Conservation (phyloP, 2,329 filamentous ascomycete species). For the Fusarium buharicum region DNA sequence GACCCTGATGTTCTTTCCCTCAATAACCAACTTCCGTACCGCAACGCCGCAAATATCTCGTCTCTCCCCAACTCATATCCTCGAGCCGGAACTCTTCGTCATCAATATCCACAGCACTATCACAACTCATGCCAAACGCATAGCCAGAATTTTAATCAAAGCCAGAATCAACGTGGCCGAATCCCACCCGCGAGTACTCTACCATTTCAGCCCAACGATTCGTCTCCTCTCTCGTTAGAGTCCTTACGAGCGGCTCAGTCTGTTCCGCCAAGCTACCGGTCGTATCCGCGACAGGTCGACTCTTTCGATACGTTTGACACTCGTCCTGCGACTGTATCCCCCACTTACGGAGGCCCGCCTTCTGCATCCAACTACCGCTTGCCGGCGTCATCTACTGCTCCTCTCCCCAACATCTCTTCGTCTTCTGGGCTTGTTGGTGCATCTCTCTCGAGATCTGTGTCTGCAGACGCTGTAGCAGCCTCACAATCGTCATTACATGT, state of each 20-base stretch:
- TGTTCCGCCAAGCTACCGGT: slow-evolving; percentile 23
- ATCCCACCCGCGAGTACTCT: slow-evolving; percentile 43
- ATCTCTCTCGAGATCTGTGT: slow-evolving; percentile 46
- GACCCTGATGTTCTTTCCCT: slow-evolving; percentile 39
- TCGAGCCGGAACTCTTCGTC: slow-evolving; percentile 34
- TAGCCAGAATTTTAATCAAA: slow-evolving; percentile 32
- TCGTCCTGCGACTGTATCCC: slow-evolving; percentile 32
- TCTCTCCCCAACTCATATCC: slow-evolving; percentile 37
- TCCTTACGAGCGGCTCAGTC: slow-evolving; percentile 42
- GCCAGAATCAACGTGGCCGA: slow-evolving; percentile 31
- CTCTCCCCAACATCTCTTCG: slow-evolving; percentile 37
- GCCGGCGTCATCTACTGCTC: slow-evolving; percentile 38
- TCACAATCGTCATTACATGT: slow-evolving; percentile 50
- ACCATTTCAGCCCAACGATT: slow-evolving; percentile 27
- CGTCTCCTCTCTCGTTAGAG: slow-evolving; percentile 41
- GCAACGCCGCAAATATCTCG: slow-evolving; percentile 24
- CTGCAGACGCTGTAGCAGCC: slow-evolving; percentile 47
- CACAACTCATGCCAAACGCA: slow-evolving; percentile 29
- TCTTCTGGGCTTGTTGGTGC: slow-evolving; percentile 35
- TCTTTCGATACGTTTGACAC: slow-evolving; percentile 24
- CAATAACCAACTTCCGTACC: slow-evolving; percentile 31
- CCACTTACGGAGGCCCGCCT: slow-evolving; percentile 30
- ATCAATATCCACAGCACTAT: slow-evolving; percentile 41
- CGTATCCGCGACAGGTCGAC: slow-evolving; percentile 32
- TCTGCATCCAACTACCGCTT: slow-evolving; percentile 23